phyloP scores from a whole-genome alignment of 2,329 filamentous ascomycete species.

The Monosporascus sp. region DNA sequence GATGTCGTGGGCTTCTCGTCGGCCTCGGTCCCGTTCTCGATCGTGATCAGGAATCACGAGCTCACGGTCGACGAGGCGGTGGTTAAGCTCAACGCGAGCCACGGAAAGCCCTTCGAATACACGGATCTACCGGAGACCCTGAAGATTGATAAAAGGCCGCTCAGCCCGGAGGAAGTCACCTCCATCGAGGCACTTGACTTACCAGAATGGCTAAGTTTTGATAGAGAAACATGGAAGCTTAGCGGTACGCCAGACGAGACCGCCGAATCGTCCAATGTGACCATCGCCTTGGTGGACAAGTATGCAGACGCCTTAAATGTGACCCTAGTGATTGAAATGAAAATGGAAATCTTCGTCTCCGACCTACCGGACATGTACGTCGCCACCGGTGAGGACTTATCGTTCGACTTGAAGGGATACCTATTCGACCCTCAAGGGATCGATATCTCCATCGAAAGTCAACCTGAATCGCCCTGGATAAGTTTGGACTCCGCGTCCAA shows the following conservation, averaged over 20 bases:
- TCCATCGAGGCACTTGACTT: constrained; percentile 45
- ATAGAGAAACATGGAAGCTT: constrained; percentile 56
- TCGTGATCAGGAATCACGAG: constrained; percentile 67
- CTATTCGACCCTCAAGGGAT: constrained; percentile 20
- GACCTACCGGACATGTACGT: constrained; percentile 24
- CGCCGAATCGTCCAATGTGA: constrained; percentile 57
- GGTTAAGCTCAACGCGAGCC: constrained; percentile 53
- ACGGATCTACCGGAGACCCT: constrained; percentile 45
- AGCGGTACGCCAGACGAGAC: constrained; percentile 58
- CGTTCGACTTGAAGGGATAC: constrained; percentile 25
- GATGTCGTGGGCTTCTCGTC: constrained; percentile 75
- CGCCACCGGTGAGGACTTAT: constrained; percentile 21
- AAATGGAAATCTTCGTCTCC: constrained; percentile 19
- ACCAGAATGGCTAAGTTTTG: constrained; percentile 66
- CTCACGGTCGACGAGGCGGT: constrained; percentile 57
- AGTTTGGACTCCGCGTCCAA: constrained; percentile 21
- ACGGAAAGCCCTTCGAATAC: constrained; percentile 48
- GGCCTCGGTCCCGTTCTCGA: constrained; percentile 59
- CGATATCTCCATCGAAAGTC: constrained; percentile 15
- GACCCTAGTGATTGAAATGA: constrained; percentile 36
- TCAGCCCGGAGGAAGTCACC: constrained; percentile 44
- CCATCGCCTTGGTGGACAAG: constrained; percentile 53
- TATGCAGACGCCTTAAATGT: constrained; percentile 55
- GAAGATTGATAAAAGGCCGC: constrained; percentile 50
- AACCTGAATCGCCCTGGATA: constrained; percentile 26